These are phyloP conservation scores for Coemansia biformis DNA, from an alignment of 192 early-diverging fungal genomes.

Conservation along the genomic window DNA sequence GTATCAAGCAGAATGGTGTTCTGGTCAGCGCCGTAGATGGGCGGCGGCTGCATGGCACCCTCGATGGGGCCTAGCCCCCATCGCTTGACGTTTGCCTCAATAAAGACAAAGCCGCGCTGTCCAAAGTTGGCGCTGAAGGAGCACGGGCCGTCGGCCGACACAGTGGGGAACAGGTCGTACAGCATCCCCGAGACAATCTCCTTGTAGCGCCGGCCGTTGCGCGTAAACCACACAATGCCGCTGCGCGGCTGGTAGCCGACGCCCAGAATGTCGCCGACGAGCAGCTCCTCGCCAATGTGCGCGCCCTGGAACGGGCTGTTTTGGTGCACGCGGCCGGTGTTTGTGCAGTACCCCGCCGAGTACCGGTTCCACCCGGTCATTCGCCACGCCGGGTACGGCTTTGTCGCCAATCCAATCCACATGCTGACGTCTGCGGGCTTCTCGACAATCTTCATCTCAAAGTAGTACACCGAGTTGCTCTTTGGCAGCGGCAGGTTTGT, in stretches of 20 bases:
- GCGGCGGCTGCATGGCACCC: constrained; percentile 66
- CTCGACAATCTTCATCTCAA: constrained; percentile 76
- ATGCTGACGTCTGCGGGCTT: constrained; percentile 62
- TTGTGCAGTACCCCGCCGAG: constrained; percentile 65
- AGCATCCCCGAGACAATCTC: constrained; percentile 65
- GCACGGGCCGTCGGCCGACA: constrained; percentile 49
- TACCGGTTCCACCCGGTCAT: constrained; percentile 74
- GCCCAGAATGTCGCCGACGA: constrained; percentile 71
- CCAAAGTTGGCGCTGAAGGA: constrained; percentile 67
- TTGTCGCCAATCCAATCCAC: constrained; percentile 68
- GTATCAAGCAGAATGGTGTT: constrained; percentile 60
- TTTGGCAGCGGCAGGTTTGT: constrained; percentile 77
- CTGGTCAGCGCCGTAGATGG: constrained; percentile 68
- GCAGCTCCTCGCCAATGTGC: constrained; percentile 59
- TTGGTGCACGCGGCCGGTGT: constrained; percentile 62
- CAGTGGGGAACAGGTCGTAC: constrained; percentile 62
- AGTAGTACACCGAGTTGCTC: constrained; percentile 76
- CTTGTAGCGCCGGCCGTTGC: constrained; percentile 67
- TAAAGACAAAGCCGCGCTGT: constrained; percentile 75
- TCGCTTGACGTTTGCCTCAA: constrained; percentile 79
- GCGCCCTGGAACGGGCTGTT: constrained; percentile 63
- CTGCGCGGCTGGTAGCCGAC: constrained; percentile 71
- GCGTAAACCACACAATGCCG: constrained; percentile 70
- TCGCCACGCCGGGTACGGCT: constrained; percentile 68
- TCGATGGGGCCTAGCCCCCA: constrained; percentile 73